These are phyloP conservation scores for Copromyces sp. DNA, from an alignment of 495 filamentous ascomycete species.

Conservation along the genomic window DNA sequence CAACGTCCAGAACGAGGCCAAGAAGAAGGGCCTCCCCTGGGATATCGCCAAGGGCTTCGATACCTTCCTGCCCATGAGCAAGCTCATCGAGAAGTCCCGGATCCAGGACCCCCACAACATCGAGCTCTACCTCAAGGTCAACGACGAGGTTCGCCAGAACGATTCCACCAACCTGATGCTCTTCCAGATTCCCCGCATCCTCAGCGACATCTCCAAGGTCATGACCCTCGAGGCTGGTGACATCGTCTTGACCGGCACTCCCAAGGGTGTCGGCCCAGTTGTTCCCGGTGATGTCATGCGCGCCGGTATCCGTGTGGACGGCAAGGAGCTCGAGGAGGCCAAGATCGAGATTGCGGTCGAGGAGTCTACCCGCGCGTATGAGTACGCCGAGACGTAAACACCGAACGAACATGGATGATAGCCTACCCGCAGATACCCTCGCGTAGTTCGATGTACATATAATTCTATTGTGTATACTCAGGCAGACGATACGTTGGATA, in stretches of 20 bases:
- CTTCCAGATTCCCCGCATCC: slow-evolving; percentile 72
- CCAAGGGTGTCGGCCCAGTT: slow-evolving; percentile 88
- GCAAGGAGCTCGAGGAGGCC: slow-evolving; percentile 77
- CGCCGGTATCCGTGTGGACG: slow-evolving; percentile 70
- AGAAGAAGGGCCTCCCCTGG: slow-evolving; percentile 96
- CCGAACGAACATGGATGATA: background rate
- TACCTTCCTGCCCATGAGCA: slow-evolving; percentile 81
- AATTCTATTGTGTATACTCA: background rate
- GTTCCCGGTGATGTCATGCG: slow-evolving; percentile 80
- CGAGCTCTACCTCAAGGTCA: slow-evolving; percentile 74
- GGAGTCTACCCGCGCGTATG: slow-evolving; percentile 47
- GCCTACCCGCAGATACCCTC: background rate
- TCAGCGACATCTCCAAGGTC: slow-evolving; percentile 86
- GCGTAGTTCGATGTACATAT: background rate
- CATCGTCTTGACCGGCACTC: slow-evolving; percentile 87
- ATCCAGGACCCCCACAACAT: slow-evolving; percentile 84
- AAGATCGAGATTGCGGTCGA: slow-evolving; percentile 75
- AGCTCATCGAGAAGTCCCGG: slow-evolving; percentile 61
- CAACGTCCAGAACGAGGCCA: slow-evolving; percentile 88
- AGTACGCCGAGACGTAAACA: slow-evolving; percentile 51
- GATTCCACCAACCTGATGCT: slow-evolving; percentile 89
- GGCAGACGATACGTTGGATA: background rate
- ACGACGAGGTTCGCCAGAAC: slow-evolving; percentile 60
- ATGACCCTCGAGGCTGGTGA: slow-evolving; percentile 91
- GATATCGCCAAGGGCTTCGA: slow-evolving; percentile 93